phyloP scores from a whole-genome alignment of 75 land plant genomes.

The Picea glauca region DNA sequence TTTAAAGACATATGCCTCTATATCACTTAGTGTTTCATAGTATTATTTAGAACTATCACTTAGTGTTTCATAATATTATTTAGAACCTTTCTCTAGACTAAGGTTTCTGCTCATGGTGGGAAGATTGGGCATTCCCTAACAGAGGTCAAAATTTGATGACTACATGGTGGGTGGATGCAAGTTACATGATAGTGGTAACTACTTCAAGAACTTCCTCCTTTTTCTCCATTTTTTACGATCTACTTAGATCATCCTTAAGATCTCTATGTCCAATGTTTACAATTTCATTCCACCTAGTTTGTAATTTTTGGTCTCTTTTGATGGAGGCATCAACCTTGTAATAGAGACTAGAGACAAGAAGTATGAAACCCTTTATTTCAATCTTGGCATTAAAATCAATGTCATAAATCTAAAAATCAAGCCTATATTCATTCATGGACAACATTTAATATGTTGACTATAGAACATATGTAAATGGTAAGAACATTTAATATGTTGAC shows the following conservation, averaged over 20 bases:
- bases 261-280: slow-evolving; percentile 24
- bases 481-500: too few relatives aligned
- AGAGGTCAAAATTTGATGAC: too few relatives aligned
- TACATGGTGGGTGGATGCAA: too few relatives aligned
- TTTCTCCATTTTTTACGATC: slow-evolving; percentile 15
- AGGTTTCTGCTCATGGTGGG: too few relatives aligned
- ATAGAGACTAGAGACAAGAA: slow-evolving; percentile 7
- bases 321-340: slow-evolving; percentile 19
- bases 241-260: slow-evolving; percentile 5
- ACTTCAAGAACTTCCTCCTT: neutral
- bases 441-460: too few relatives aligned
- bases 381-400: neutral
- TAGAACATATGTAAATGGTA: too few relatives aligned
- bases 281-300: slow-evolving; percentile 24
- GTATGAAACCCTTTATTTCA: slow-evolving; percentile 11
- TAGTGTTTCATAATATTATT: too few relatives aligned
- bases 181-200: slow-evolving; percentile 20
- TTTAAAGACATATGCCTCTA: slow-evolving; percentile 15
- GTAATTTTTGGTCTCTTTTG: slow-evolving; percentile 14
- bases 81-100: slow-evolving; percentile 10
- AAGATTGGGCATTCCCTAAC: too few relatives aligned
- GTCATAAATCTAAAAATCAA: too few relatives aligned
- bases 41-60: slow-evolving; percentile 14
- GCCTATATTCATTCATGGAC: too few relatives aligned
- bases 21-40: slow-evolving; percentile 13